Evolutionary conservation across 257 asterid species (phyloP).

Genomic region (Ligustrum vulgare): DNA sequence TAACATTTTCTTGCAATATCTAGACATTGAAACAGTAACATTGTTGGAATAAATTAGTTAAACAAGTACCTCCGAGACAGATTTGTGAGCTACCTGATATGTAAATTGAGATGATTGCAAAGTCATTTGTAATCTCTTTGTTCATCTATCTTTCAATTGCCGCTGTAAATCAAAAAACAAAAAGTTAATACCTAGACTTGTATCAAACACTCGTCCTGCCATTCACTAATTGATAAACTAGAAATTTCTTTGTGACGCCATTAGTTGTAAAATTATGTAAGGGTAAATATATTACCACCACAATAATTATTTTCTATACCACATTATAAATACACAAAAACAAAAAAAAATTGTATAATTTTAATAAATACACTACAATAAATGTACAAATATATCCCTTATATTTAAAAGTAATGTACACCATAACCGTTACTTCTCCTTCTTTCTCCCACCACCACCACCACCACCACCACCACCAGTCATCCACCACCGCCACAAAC

Average conservation of each 20-base stretch:
- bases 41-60: neutral
- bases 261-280: neutral
- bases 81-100: neutral
- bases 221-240: neutral
- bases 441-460: no score
- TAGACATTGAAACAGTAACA: neutral
- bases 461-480: no score
- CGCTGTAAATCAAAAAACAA: slow-evolving; percentile 47
- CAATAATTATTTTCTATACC: no score
- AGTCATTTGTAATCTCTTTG: slow-evolving; percentile 21
- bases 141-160: slow-evolving; percentile 72
- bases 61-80: neutral
- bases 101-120: slow-evolving; percentile 12
- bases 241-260: neutral
- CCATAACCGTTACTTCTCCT: no score
- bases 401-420: no score
- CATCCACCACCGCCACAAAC: no score
- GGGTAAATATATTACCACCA: no score
- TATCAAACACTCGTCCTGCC: neutral
- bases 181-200: neutral
- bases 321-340: no score
- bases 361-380: no score
- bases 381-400: no score
- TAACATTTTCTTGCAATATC: neutral
- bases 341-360: no score